Percentiles rank a stretch among this genome's conserved stretches.
Evolutionary conservation across 2,329 filamentous ascomycete species (phyloP).

Genomic region (Xylariales sp.): DNA sequence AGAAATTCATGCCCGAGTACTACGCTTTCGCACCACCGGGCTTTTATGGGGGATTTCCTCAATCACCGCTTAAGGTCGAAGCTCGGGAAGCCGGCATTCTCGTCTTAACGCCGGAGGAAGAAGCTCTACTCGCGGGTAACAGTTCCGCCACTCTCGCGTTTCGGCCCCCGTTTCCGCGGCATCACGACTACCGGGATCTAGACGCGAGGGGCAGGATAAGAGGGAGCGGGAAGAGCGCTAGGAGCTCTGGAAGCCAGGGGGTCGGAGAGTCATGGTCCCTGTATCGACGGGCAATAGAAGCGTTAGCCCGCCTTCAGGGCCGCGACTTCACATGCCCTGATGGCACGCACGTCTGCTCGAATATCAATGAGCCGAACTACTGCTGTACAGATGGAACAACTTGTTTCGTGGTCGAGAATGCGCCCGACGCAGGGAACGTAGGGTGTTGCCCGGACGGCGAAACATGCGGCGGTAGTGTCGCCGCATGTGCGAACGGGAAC

Average conservation of each 20-base stretch:
- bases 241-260: constrained; percentile 24
- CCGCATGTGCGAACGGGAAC: constrained; percentile 70
- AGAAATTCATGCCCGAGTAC: constrained; percentile 80
- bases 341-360: constrained; percentile 72
- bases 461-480: constrained; percentile 72
- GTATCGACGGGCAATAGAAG: constrained; percentile 59
- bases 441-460: constrained; percentile 79
- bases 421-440: constrained; percentile 70
- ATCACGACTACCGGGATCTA: constrained; percentile 50
- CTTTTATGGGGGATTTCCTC: constrained; percentile 24
- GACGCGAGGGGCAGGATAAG: background rate
- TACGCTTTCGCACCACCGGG: constrained; percentile 59
- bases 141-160: constrained; percentile 53
- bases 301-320: constrained; percentile 61
- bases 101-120: constrained; percentile 45
- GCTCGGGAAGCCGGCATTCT: constrained; percentile 47
- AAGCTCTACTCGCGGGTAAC: constrained; percentile 48
- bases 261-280: constrained; percentile 44
- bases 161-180: constrained; percentile 64
- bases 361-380: constrained; percentile 74
- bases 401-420: constrained; percentile 73
- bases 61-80: constrained; percentile 41
- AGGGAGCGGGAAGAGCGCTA: background rate
- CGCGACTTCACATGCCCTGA: constrained; percentile 74
- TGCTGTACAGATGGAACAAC: constrained; percentile 76